A percentile compares a stretch with the other conserved stretches of the same genome.
phyloP scores from a whole-genome alignment of 1,284 basidiomycete species.

The Cryptococcus hybrid region DNA sequence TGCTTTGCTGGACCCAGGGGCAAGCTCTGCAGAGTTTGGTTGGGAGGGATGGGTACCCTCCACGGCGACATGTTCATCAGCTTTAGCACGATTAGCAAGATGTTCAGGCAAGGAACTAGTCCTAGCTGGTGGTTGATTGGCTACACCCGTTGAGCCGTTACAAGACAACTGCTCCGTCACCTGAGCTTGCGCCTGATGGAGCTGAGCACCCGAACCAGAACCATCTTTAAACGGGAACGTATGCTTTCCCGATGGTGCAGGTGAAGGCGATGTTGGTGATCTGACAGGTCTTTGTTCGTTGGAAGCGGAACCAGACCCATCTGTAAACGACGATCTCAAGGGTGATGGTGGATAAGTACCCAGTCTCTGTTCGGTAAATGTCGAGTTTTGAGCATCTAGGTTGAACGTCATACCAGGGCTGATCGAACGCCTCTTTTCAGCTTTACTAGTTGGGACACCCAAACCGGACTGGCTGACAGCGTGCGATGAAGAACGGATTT shows the following conservation, averaged over 20 bases:
- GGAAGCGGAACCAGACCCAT: constrained; percentile 2
- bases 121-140: not conserved
- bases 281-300: not conserved
- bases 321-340: constrained; percentile 38
- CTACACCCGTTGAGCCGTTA: not conserved
- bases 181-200: not conserved
- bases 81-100: not conserved
- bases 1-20: not conserved
- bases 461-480: constrained; percentile 21
- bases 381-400: constrained; percentile 37
- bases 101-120: not conserved
- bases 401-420: constrained; percentile 49
- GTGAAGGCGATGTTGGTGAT: constrained; percentile 7
- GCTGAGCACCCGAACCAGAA: not conserved
- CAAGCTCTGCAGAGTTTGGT: not conserved
- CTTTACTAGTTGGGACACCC: constrained; percentile 39
- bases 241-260: constrained; percentile 11
- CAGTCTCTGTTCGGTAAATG: constrained; percentile 32
- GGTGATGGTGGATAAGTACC: constrained; percentile 46
- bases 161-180: not conserved
- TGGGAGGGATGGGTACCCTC: too few relatives aligned
- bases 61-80: too few relatives aligned
- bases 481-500: constrained; percentile 1
- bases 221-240: constrained; percentile 24
- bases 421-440: constrained; percentile 47